A percentile compares a stretch with the other conserved stretches of the same genome.
Evolutionary conservation across 768 basidiomycete genomes (phyloP).

Genomic region (Boletellus sp.): DNA sequence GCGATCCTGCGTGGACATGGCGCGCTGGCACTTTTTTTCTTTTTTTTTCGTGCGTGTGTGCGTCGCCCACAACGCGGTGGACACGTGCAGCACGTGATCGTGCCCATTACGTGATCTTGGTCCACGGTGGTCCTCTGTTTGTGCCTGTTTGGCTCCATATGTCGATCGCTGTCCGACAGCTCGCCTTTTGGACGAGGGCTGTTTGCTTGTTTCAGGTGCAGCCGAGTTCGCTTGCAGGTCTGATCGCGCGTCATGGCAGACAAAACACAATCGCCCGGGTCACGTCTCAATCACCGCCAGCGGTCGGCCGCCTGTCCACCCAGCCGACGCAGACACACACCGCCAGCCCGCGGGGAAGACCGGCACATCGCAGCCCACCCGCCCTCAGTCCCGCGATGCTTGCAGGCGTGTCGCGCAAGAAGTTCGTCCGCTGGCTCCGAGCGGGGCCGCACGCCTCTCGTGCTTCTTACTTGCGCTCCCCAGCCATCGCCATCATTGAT

Average conservation of each 20-base stretch:
- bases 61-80: neutral
- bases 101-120: constrained; percentile 14
- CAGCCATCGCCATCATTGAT: neutral
- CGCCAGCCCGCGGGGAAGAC: constrained; percentile 16
- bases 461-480: constrained; percentile 20
- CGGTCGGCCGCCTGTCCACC: no score
- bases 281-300: constrained; percentile 12
- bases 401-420: constrained; percentile 5
- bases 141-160: constrained; percentile 9
- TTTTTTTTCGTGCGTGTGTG: constrained; percentile 5
- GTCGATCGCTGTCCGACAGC: constrained; percentile 17
- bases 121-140: constrained; percentile 18
- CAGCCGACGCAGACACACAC: no score
- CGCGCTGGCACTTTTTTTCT: neutral
- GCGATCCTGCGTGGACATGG: constrained; percentile 19
- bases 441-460: constrained; percentile 11
- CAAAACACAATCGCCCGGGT: neutral
- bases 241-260: no score
- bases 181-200: neutral
- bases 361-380: neutral
- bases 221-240: neutral
- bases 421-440: neutral
- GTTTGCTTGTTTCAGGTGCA: constrained; percentile 12
- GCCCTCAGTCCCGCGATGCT: constrained; percentile 16
- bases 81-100: constrained; percentile 36